Percentiles rank a stretch among this genome's conserved stretches.
phyloP scores from a whole-genome alignment of 2,329 filamentous ascomycete genomes.

The Mollisia scopiformis region DNA sequence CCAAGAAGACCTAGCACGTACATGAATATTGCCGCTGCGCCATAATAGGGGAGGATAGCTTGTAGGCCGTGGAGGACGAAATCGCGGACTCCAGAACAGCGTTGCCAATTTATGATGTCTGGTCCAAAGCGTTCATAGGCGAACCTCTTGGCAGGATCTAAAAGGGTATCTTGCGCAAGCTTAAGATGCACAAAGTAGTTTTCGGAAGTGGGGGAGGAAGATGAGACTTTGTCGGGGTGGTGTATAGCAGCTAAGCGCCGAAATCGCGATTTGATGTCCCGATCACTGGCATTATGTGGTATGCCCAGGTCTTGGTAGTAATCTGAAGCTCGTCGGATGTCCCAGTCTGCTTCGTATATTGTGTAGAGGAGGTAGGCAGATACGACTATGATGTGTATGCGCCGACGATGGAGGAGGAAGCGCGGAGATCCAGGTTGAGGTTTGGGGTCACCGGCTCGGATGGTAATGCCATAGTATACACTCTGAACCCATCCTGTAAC shows the following conservation, averaged over 20 bases:
- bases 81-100: slow-evolving; percentile 71
- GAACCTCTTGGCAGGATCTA: slow-evolving; percentile 77
- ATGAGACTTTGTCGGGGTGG: slow-evolving; percentile 80
- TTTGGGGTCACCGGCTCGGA: slow-evolving; percentile 85
- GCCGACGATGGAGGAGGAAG: slow-evolving; percentile 74
- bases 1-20: slow-evolving; percentile 66
- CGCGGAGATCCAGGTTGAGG: slow-evolving; percentile 71
- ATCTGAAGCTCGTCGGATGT: slow-evolving; percentile 70
- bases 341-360: slow-evolving; percentile 87
- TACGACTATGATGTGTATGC: slow-evolving; percentile 84
- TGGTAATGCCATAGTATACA: slow-evolving; percentile 84
- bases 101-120: slow-evolving; percentile 66
- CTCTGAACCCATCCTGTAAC: slow-evolving; percentile 77
- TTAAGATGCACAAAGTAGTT: slow-evolving; percentile 81
- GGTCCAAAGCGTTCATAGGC: slow-evolving; percentile 91
- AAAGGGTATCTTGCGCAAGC: slow-evolving; percentile 78
- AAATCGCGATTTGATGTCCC: slow-evolving; percentile 82
- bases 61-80: slow-evolving; percentile 72
- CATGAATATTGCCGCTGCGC: slow-evolving; percentile 57
- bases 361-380: slow-evolving; percentile 86
- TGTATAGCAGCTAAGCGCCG: slow-evolving; percentile 70
- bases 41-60: slow-evolving; percentile 63
- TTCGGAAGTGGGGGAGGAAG: slow-evolving; percentile 35
- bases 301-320: slow-evolving; percentile 82
- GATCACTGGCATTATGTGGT: slow-evolving; percentile 68